Conservation (phyloP, 2,329 filamentous ascomycete genomes). For the Pestalotiopsis sp. region DNA sequence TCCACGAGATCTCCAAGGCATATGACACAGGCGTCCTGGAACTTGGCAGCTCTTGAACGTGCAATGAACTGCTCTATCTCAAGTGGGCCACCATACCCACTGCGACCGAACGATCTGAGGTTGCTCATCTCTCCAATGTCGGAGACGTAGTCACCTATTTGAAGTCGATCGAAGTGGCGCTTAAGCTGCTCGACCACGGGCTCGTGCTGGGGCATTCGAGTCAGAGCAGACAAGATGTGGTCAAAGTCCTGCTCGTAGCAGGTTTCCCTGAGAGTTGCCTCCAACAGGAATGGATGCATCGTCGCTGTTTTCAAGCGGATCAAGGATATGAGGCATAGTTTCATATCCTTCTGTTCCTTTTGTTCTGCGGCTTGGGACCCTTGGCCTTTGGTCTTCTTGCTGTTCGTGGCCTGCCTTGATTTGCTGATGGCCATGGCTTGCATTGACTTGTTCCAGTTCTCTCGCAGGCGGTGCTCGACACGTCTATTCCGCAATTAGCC, state of each 20-base stretch:
- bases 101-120: background rate
- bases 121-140: background rate
- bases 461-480: background rate
- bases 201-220: background rate
- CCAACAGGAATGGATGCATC: slow-evolving; percentile 6
- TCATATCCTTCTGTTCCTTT: background rate
- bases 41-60: background rate
- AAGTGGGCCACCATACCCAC: background rate
- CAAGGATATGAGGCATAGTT: background rate
- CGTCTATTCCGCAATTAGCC: background rate
- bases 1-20: background rate
- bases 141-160: background rate
- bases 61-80: background rate
- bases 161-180: background rate
- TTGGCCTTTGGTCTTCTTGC: background rate
- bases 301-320: background rate
- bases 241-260: background rate
- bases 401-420: background rate
- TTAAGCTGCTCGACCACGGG: background rate
- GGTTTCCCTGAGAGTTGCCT: background rate
- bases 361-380: background rate
- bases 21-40: background rate
- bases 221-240: background rate
- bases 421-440: background rate
- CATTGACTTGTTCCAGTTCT: background rate